phyloP scores from a whole-genome alignment of 805 yeast genomes.

The Hanseniaspora jakobsenii region DNA sequence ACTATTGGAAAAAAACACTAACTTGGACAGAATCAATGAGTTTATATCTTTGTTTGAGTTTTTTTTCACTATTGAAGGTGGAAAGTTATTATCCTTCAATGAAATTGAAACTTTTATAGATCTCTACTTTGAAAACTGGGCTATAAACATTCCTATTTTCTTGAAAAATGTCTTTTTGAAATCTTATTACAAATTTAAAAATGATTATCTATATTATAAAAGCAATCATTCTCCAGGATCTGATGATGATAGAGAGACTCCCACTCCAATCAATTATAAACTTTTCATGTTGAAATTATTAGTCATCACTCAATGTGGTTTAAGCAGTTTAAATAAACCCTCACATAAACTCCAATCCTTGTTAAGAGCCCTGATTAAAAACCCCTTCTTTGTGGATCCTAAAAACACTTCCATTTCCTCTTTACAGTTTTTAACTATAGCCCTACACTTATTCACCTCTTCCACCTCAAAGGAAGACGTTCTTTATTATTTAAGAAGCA shows the following conservation, averaged over 20 bases:
- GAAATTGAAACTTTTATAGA: slow-evolving; percentile 54
- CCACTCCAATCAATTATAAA: slow-evolving; percentile 23
- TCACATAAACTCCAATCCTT: slow-evolving; percentile 43
- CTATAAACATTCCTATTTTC: slow-evolving; percentile 52
- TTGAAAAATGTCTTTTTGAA: slow-evolving; percentile 57
- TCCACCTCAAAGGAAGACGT: slow-evolving; percentile 57
- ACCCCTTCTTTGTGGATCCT: slow-evolving; percentile 44
- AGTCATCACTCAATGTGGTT: slow-evolving; percentile 26
- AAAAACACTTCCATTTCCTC: slow-evolving; percentile 56
- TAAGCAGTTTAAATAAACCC: slow-evolving; percentile 22
- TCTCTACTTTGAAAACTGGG: slow-evolving; percentile 68
- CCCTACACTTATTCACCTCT: slow-evolving; percentile 57
- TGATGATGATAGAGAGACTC: slow-evolving; percentile 10
- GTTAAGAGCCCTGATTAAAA: slow-evolving; percentile 49
- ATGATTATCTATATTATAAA: slow-evolving; percentile 4
- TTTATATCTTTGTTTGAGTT: slow-evolving; percentile 20
- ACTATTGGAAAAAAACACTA: slow-evolving; percentile 15
- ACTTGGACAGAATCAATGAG: slow-evolving; percentile 25
- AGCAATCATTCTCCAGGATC: background rate
- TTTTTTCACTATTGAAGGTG: slow-evolving; percentile 21
- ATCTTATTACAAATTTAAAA: slow-evolving; percentile 34
- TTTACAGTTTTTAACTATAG: slow-evolving; percentile 55
- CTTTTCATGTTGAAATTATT: slow-evolving; percentile 24
- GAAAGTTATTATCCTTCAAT: slow-evolving; percentile 16
- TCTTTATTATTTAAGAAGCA: slow-evolving; percentile 63